Evolutionary conservation across 306 rosid genomes (phyloP), one percentile per base, ranked within the genome.

Genomic region (Urtica urens): DNA sequence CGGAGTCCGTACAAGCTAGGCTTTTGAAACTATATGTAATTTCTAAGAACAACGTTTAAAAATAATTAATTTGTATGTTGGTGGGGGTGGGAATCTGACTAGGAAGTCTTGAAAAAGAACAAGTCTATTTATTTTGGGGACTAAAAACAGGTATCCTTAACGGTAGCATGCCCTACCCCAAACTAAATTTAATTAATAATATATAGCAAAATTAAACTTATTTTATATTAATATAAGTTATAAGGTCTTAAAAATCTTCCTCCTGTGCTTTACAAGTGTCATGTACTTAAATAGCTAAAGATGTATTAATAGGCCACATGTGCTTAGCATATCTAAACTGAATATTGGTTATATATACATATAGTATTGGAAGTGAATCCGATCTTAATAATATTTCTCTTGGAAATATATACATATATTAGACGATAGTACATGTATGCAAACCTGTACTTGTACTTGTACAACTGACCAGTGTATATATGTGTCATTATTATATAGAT

Each of bases 121-220:
- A 31, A 7, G 37, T 31, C 37, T 7, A 7, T 31, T 31, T 8
- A 31, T 7, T 49, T 58, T 73, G 44, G 30, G n/a, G n/a, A n/a
- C 43, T 42, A 37, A 40, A 44, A 46, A 49, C 78, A 59, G 69
- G 81, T 66, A 77, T 71, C 90, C 90, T 64, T 80, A 77, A 71
- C 48, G 71, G 77, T 66, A 63, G 50, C 84, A 77, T 53, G 56
- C n/a, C 66, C 72, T 66, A 58, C 73, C 46, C 38, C 25, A 59
- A 59, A 59, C 45, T 15, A 48, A 63, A 27, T 39, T 51, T 20
- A 28, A 13, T 39, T 41, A 55, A 21, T 34, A 57, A 35, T 35
- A 35, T 7, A 7, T 7, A 35, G 4, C 11, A 10, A 13, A 14
- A 35, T 35, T 3, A 35, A 10, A 35, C 33, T 10, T 35, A 1